phyloP scores from a whole-genome alignment of 495 filamentous ascomycete genomes.

The Penicillium paradoxum region DNA sequence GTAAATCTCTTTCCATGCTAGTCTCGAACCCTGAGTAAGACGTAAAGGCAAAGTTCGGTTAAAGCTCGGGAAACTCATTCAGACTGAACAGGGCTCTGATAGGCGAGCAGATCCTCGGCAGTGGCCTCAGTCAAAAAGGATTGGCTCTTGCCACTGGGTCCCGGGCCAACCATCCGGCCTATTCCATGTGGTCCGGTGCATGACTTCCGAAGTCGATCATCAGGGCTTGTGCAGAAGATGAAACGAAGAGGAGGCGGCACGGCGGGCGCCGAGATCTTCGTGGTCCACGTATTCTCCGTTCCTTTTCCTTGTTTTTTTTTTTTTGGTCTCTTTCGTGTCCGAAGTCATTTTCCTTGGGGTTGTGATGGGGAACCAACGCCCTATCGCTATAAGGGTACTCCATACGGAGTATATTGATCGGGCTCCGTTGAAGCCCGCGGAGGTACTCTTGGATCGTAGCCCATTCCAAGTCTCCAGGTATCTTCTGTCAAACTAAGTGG shows the following conservation, averaged over 20 bases:
- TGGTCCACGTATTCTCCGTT: background rate
- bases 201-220: constrained; percentile 30
- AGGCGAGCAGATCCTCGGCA: constrained; percentile 7
- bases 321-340: background rate
- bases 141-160: constrained; percentile 16
- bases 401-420: background rate
- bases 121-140: constrained; percentile 6
- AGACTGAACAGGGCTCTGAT: background rate
- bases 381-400: too few relatives aligned
- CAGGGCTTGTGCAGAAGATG: constrained; percentile 14
- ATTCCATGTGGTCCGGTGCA: constrained; percentile 33
- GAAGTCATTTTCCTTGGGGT: too few relatives aligned
- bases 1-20: background rate
- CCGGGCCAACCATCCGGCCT: constrained; percentile 24
- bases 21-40: too few relatives aligned
- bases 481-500: background rate
- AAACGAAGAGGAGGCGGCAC: background rate
- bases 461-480: background rate
- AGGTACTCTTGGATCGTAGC: background rate
- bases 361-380: too few relatives aligned
- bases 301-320: background rate
- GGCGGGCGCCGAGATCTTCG: constrained; percentile 22
- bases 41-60: background rate
- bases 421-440: background rate
- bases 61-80: background rate